Evolutionary conservation across 2,329 filamentous ascomycete species (phyloP), one percentile per base, ranked within the genome.

Genomic region (Zalaria sp.): DNA sequence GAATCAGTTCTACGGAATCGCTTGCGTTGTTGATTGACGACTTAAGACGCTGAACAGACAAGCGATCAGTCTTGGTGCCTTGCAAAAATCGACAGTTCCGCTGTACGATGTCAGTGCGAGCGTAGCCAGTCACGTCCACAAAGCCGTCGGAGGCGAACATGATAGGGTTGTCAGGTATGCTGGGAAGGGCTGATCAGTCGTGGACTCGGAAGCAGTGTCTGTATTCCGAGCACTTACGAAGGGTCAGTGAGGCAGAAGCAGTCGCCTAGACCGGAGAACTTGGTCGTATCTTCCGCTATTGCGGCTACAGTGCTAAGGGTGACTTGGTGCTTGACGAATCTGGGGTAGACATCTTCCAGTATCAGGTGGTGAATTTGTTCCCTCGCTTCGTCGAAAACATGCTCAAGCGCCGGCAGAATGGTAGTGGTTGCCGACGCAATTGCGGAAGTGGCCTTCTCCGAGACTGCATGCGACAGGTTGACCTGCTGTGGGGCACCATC

Each of bases 221-320:
- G 25, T 38, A 18, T 18, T 18, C 18, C 18, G 18, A 18, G 18
- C 18, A 18, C 42, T 39, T 44, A 57, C 54, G 42, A 49, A 8
- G 71, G 69, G 49, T 77, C 69, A 1, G 70, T 75, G 10, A 79
- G 52, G 43, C 72, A 74, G 47, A 79, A 78, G 25, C 73, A 72
- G 38, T 73, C 66, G 5, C 72, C 74, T 0, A 79, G 61, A 0
- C 75, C 75, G 3, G 68, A 67, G 41, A 69, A 77, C 44, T 53
- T 58, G 25, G 39, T 60, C 51, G 52, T 52, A 43, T 63, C 57
- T 4, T 60, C 53, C 2, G 66, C 60, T 3, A 76, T 53, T 1
- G 71, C 66, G 32, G 59, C 55, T 3, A 61, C 61, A 4, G 68
- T 67, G 39, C 64, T 66, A 27, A 64, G 53, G 1, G 64, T 66